Evolutionary conservation across 108 stramenopile species (phyloP), one percentile per base, ranked within the genome.

Genomic region (Fistulifera solaris): DNA sequence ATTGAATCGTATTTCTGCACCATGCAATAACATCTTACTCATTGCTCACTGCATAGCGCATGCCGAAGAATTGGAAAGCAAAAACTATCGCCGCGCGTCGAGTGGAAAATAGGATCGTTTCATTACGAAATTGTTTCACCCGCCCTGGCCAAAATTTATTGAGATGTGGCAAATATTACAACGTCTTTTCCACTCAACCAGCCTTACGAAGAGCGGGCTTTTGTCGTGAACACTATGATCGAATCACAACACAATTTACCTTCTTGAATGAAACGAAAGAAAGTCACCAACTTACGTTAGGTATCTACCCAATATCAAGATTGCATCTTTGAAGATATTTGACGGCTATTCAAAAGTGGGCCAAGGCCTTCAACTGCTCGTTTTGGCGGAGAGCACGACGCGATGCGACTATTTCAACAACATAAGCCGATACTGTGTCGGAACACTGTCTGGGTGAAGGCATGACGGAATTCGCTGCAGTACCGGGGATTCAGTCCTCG

Each of bases 321-420:
- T 19, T 84, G 70, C 21, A 53, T 64, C 28, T 84, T 86, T 47
- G n/a, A 61, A 60, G 46, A 93, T 82, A n/a, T 0, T 50, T 81
- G 21, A 80, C 75, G 45, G 82, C 84, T n/a, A 55, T 88, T 49
- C 88, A 86, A 86, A 79, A 70, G 61, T 75, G 84, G 0, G 74
- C 82, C 3, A 27, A 41, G 17, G 58, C 71, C 13, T 35, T 6
- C 31, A 87, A 56, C 41, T 88, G 40, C 52, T 92, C 5, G 74
- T n/a, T 88, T 3, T 61, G 87, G 61, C 65, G 39, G 75, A 92
- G 59, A 56, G 38, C 49, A 57, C 68, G 40, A 61, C 90, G 8
- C 28, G 87, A 31, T 68, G 80, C 45, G 87, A 93, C 61, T 93
- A 93, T 58, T 84, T 93, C 62, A 67, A 76, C n/a, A 19, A 86